Evolutionary conservation across 305 asterid species (phyloP).

Genomic region (Ajuga reptans): DNA sequence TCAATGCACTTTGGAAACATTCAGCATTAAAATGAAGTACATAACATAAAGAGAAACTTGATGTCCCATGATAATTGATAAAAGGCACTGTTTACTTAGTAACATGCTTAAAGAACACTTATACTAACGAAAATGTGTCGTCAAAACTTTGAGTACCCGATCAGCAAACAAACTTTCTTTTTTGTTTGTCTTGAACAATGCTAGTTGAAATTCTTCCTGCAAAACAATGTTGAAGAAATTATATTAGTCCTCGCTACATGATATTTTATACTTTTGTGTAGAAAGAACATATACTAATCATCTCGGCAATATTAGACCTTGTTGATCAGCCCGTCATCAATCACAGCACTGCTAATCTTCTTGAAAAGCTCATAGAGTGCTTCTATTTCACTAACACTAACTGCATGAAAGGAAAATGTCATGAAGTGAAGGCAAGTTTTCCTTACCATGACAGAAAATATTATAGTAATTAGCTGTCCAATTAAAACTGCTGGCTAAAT

Average conservation of each 20-base stretch:
- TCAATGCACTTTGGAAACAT: neutral
- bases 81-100: neutral
- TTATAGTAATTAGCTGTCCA: neutral
- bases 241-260: neutral
- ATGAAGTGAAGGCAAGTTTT: slow-evolving; percentile 4
- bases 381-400: slow-evolving; percentile 96
- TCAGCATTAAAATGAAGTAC: neutral
- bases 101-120: neutral
- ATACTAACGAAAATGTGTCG: neutral
- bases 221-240: slow-evolving; percentile 19
- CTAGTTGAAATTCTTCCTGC: slow-evolving; percentile 98
- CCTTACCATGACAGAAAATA: slow-evolving; percentile 6
- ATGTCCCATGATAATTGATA: neutral
- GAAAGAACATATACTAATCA: slow-evolving; percentile 1
- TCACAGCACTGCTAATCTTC: slow-evolving; percentile 98
- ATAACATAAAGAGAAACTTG: neutral
- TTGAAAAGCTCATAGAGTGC: slow-evolving; percentile 92
- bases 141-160: slow-evolving; percentile 48
- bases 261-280: neutral
- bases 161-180: slow-evolving; percentile 98
- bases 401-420: slow-evolving; percentile 36
- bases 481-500: slow-evolving; percentile 4
- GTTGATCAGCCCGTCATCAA: slow-evolving; percentile 93
- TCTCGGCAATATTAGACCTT: slow-evolving; percentile 42
- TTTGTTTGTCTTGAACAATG: slow-evolving; percentile 94